Evolutionary conservation across 768 basidiomycete species (phyloP), one percentile per base, ranked within the genome.

Genomic region (Mycena belliarum): DNA sequence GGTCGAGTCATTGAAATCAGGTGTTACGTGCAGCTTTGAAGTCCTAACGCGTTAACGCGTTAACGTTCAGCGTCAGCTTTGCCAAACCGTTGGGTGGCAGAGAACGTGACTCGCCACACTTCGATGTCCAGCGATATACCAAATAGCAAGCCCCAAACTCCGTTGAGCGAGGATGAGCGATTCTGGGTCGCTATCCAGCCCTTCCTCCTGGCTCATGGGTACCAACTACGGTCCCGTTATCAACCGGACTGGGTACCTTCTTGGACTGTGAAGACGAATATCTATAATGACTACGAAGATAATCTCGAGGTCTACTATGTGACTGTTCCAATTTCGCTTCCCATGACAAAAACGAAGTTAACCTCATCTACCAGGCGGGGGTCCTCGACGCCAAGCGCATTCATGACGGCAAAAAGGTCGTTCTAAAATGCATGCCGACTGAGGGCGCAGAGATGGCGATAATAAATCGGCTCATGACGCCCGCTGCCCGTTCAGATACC

Each of bases 181-280:
- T 51, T 49, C 42, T 63, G 61, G 61, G 57, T 63, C 10, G 23
- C 59, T 9, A 28, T 2, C 12, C 53, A 63, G 18, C 51, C 49
- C 15, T 52, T 54, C 24, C 52, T 63, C 18, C 28, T 55, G 4
- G 12, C 26, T 1, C 20, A 37, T 20, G 61, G 61, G 12, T 63
- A 54, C 52, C 40, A 55, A 24, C 23, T 63, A 32, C 52, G 61
- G 16, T 41, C 57, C 7, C 52, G 61, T 2, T 63, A 59, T 25
- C 33, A 33, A 18, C 61, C 61, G 5, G 49, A 59, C 16, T 62
- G 60, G 60, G 23, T 52, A 2, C 60, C 60, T 12, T 48, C 56
- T 1, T 45, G 50, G 44, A 32, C 20, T 26, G 16, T 42, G 40
- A 29, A 23, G n/a, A 0, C 6, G 20, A 26, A 21, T 18, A 26